phyloP scores from a whole-genome alignment of 1,284 basidiomycete genomes.

The Puccinia sorghi region DNA sequence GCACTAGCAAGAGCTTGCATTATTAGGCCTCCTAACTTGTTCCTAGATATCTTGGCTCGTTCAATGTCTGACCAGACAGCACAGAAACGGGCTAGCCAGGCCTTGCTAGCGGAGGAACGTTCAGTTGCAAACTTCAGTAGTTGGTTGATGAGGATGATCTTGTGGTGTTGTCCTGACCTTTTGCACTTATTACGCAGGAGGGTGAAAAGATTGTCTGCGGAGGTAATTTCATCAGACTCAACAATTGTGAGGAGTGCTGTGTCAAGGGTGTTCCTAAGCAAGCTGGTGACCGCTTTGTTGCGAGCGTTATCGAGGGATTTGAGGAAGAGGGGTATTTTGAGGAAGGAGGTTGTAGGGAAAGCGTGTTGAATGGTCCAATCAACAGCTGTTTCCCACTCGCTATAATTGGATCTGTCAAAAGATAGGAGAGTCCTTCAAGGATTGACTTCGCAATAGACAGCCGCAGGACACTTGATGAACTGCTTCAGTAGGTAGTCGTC shows the following conservation, averaged over 20 bases:
- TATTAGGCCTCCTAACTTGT: background rate
- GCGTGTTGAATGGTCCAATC: background rate
- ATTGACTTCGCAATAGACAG: too few relatives aligned
- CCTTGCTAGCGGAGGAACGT: background rate
- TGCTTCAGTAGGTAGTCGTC: too few relatives aligned
- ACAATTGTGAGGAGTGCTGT: background rate
- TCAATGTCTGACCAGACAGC: background rate
- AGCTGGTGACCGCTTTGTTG: background rate
- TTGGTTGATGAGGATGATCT: background rate
- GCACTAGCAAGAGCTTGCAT: background rate
- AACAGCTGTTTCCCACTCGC: background rate
- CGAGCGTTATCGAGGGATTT: too few relatives aligned
- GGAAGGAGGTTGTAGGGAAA: background rate
- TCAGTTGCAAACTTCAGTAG: background rate
- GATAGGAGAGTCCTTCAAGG: too few relatives aligned
- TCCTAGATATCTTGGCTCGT: background rate
- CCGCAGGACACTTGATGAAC: too few relatives aligned
- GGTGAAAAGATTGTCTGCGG: background rate
- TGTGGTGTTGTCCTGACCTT: background rate
- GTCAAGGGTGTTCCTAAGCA: background rate
- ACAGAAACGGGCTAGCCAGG: background rate
- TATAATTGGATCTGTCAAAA: constrained; percentile 6
- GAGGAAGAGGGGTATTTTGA: background rate
- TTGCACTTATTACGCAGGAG: background rate
- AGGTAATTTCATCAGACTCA: background rate